phyloP scores from a whole-genome alignment of 768 basidiomycete species.

The Collybiopsis luxurians region DNA sequence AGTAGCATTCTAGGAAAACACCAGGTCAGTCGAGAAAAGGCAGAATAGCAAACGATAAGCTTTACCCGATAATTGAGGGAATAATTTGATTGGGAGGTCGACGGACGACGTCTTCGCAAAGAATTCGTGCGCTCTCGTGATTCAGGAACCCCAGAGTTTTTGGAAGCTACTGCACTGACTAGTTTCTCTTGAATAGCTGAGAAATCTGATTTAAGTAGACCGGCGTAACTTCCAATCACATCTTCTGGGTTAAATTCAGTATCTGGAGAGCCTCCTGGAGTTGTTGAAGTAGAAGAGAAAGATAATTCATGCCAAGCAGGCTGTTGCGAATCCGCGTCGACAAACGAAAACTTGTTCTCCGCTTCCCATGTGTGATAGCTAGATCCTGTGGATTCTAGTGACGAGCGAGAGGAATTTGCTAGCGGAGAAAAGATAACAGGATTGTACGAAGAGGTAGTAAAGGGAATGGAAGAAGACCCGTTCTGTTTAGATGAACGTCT shows the following conservation, averaged over 20 bases:
- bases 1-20: constrained; percentile 48
- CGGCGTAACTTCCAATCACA: constrained; percentile 60
- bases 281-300: constrained; percentile 40
- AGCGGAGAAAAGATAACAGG: constrained; percentile 68
- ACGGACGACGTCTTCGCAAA: constrained; percentile 72
- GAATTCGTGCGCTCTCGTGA: constrained; percentile 63
- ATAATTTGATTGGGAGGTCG: constrained; percentile 81
- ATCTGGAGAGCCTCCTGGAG: constrained; percentile 49
- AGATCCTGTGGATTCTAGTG: constrained; percentile 76
- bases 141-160: constrained; percentile 50
- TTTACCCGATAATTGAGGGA: constrained; percentile 40
- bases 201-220: constrained; percentile 70
- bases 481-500: constrained; percentile 57
- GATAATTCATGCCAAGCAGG: constrained; percentile 66
- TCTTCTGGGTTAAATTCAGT: constrained; percentile 64
- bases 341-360: constrained; percentile 55
- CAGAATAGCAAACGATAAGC: too few species aligned
- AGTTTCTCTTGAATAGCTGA: constrained; percentile 73
- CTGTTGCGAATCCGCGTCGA: constrained; percentile 44
- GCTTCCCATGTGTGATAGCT: constrained; percentile 84
- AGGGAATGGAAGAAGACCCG: constrained; percentile 42
- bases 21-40: background rate
- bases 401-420: constrained; percentile 74
- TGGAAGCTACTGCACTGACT: constrained; percentile 58
- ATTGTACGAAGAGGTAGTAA: constrained; percentile 49